phyloP scores from a whole-genome alignment of 1,284 basidiomycete genomes.

The Cryptococcus hybrid region DNA sequence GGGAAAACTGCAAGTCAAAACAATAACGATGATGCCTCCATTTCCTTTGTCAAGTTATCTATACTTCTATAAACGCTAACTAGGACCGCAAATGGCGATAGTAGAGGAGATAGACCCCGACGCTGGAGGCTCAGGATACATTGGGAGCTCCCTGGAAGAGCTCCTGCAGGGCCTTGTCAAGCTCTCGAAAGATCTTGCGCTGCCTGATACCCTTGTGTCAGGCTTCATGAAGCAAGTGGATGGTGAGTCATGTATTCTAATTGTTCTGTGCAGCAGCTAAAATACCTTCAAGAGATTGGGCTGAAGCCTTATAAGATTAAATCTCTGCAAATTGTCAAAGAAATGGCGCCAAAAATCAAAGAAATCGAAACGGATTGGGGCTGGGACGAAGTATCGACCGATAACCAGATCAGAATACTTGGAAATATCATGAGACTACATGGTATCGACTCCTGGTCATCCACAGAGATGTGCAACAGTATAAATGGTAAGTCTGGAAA shows the following conservation, averaged over 20 bases:
- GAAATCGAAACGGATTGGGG: background rate
- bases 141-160: conserved; percentile 8
- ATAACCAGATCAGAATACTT: conserved; percentile 5
- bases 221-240: conserved; percentile 21
- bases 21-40: no score
- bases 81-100: conserved; percentile 27
- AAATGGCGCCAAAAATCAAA: conserved; percentile 1
- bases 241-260: conserved; percentile 13
- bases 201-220: conserved; percentile 29
- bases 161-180: conserved; percentile 12
- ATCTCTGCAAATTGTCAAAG: conserved; percentile 13
- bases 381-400: no score
- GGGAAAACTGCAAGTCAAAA: no score
- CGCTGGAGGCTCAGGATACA: background rate
- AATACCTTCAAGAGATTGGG: background rate
- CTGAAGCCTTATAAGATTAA: conserved; percentile 10
- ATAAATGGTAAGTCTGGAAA: conserved; percentile 1
- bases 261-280: background rate
- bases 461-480: background rate
- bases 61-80: background rate
- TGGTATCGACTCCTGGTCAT: conserved; percentile 33
- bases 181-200: conserved; percentile 17
- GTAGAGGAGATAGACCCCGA: conserved; percentile 33
- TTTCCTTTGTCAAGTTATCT: no score
- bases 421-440: conserved; percentile 24